These are phyloP conservation scores for Curvularia hawaiiensis DNA, from an alignment of 2,329 filamentous ascomycete species.

Conservation along the genomic window DNA sequence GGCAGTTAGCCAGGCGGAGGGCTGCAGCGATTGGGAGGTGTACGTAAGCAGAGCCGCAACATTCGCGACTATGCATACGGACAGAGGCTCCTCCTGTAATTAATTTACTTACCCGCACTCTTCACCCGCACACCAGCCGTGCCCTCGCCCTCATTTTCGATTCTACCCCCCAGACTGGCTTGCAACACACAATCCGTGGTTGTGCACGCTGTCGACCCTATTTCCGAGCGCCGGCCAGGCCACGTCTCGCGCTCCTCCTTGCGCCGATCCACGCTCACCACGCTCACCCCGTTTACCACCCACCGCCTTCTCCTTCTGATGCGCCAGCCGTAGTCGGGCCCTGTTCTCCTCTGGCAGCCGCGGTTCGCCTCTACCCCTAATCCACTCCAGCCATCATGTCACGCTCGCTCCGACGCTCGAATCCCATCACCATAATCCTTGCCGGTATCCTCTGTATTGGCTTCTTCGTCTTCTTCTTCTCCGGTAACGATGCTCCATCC, in stretches of 20 bases:
- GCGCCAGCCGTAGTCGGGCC: slow-evolving; percentile 35
- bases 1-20: background rate
- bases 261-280: slow-evolving; percentile 26
- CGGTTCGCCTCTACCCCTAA: slow-evolving; percentile 32
- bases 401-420: slow-evolving; percentile 78
- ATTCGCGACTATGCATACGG: slow-evolving; percentile 16
- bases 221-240: slow-evolving; percentile 34
- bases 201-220: slow-evolving; percentile 18
- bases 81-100: slow-evolving; percentile 26
- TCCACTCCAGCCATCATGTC: slow-evolving; percentile 53
- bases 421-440: slow-evolving; percentile 74
- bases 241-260: slow-evolving; percentile 40
- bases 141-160: slow-evolving; percentile 2
- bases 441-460: slow-evolving; percentile 72
- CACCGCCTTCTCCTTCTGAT: slow-evolving; percentile 35
- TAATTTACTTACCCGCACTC: slow-evolving; percentile 21
- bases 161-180: slow-evolving; percentile 2
- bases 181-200: slow-evolving; percentile 6
- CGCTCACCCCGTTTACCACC: slow-evolving; percentile 15
- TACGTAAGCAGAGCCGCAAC: slow-evolving; percentile 18
- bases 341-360: slow-evolving; percentile 33
- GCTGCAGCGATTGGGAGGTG: slow-evolving; percentile 1
- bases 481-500: slow-evolving; percentile 61
- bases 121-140: slow-evolving; percentile 11
- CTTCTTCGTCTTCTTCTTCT: slow-evolving; percentile 65